Conservation (phyloP, 2,329 filamentous ascomycete species). For the Colletotrichum eremochloae region DNA sequence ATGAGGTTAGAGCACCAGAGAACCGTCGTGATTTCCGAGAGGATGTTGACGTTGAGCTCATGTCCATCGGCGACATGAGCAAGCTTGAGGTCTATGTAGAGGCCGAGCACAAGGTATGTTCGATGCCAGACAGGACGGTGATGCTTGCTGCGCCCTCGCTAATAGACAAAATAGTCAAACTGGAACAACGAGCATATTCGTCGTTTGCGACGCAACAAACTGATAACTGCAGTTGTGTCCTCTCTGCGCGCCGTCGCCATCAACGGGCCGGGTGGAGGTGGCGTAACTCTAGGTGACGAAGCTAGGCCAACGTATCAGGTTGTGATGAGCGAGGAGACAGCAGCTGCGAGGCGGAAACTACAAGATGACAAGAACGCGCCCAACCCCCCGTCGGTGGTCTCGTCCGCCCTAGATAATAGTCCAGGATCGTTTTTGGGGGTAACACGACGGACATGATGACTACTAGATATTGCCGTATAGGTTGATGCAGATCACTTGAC, state of each 20-base stretch:
- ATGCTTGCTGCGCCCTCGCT: neutral
- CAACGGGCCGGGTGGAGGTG: conserved; percentile 53
- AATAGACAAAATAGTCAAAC: conserved; percentile 70
- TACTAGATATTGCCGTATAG: neutral
- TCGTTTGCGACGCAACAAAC: conserved; percentile 77
- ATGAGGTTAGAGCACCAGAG: conserved; percentile 75
- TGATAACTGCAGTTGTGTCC: conserved; percentile 77
- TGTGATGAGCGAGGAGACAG: conserved; percentile 14
- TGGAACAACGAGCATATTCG: conserved; percentile 79
- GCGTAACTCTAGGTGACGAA: conserved; percentile 10
- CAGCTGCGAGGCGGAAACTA: conserved; percentile 1
- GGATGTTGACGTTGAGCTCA: conserved; percentile 75
- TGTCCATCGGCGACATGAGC: conserved; percentile 21
- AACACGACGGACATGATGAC: neutral
- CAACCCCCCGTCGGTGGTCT: neutral
- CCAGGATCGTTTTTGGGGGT: neutral
- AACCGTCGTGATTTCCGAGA: conserved; percentile 71
- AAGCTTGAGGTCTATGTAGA: conserved; percentile 73
- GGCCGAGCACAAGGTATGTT: conserved; percentile 37
- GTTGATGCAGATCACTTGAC: neutral
- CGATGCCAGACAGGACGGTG: neutral
- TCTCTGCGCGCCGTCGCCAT: conserved; percentile 75
- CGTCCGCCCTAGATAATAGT: neutral
- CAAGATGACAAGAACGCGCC: neutral
- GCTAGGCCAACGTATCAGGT: conserved; percentile 23